Evolutionary conservation across 2,329 filamentous ascomycete species (phyloP).

Genomic region (Mariannaea sp.): DNA sequence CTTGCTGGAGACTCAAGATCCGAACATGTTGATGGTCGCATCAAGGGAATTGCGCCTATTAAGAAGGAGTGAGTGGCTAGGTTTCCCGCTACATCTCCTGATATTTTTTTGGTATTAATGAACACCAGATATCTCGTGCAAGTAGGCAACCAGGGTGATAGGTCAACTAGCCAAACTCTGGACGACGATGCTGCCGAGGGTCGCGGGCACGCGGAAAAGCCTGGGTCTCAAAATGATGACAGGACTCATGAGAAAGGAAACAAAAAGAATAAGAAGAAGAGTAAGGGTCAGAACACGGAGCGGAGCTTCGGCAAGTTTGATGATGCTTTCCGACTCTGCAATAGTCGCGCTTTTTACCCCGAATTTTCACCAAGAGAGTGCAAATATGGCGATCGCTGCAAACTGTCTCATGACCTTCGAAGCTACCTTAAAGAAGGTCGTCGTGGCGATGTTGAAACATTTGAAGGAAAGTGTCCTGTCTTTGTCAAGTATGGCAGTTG

Average conservation of each 20-base stretch:
- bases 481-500: slow-evolving; percentile 79
- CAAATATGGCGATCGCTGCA: slow-evolving; percentile 79
- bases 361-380: slow-evolving; percentile 85
- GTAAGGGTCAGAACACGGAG: slow-evolving; percentile 75
- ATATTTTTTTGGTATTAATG: slow-evolving; percentile 10
- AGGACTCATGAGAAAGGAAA: slow-evolving; percentile 51
- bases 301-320: slow-evolving; percentile 80
- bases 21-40: slow-evolving; percentile 37
- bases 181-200: slow-evolving; percentile 58
- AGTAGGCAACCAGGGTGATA: slow-evolving; percentile 35
- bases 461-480: slow-evolving; percentile 79
- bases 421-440: slow-evolving; percentile 84
- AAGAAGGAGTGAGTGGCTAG: slow-evolving; percentile 70
- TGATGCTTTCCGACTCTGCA: slow-evolving; percentile 79
- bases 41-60: slow-evolving; percentile 69
- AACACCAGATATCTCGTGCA: slow-evolving; percentile 50
- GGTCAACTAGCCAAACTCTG: slow-evolving; percentile 33
- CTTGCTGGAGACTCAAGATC: slow-evolving; percentile 19
- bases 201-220: slow-evolving; percentile 39
- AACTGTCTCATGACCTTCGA: slow-evolving; percentile 80
- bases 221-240: slow-evolving; percentile 59
- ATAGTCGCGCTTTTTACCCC: slow-evolving; percentile 68
- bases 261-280: slow-evolving; percentile 48
- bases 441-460: slow-evolving; percentile 75
- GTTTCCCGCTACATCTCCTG: neutral